These are phyloP conservation scores for Malassezia dermatis DNA, from an alignment of 1,284 basidiomycete genomes.

Conservation along the genomic window DNA sequence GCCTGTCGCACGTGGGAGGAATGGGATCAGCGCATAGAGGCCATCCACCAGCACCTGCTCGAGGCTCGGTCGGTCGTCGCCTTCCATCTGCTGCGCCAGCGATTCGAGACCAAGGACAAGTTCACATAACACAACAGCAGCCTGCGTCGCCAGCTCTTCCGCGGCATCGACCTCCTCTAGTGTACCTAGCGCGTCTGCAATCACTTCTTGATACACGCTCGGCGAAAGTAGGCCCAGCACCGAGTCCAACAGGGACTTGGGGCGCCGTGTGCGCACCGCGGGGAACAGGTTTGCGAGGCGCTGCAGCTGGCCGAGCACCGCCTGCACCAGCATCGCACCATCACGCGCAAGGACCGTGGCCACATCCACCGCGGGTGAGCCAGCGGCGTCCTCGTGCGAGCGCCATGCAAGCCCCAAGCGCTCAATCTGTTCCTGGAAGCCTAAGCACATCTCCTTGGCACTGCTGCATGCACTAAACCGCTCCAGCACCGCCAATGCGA, in stretches of 20 bases:
- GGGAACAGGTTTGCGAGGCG: conserved; percentile 7
- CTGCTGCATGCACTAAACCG: conserved; percentile 6
- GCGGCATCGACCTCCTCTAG: not conserved
- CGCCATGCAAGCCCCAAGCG: conserved; percentile 3
- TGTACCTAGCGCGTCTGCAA: not conserved
- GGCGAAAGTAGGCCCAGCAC: conserved; percentile 7
- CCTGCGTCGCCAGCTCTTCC: conserved; percentile 17
- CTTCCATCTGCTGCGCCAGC: not conserved
- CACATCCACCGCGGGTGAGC: not conserved
- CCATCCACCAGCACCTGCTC: conserved; percentile 3
- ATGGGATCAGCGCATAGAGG: not conserved
- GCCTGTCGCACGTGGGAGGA: conserved; percentile 2
- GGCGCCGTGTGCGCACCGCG: conserved; percentile 2
- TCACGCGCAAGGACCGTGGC: not conserved
- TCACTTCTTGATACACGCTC: conserved; percentile 1
- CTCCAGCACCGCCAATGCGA: conserved; percentile 13
- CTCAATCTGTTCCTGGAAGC: conserved; percentile 18
- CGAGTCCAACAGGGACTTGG: conserved; percentile 3
- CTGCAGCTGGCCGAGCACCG: conserved; percentile 12
- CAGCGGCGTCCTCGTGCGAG: not conserved
- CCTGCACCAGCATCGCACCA: conserved; percentile 8
- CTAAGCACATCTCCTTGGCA: conserved; percentile 17
- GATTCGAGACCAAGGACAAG: not conserved
- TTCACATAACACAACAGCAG: conserved; percentile 11
- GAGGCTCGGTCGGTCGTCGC: not conserved